Conservation (phyloP, 192 early-diverging fungal species). For the Entophlyctis helioformis region DNA sequence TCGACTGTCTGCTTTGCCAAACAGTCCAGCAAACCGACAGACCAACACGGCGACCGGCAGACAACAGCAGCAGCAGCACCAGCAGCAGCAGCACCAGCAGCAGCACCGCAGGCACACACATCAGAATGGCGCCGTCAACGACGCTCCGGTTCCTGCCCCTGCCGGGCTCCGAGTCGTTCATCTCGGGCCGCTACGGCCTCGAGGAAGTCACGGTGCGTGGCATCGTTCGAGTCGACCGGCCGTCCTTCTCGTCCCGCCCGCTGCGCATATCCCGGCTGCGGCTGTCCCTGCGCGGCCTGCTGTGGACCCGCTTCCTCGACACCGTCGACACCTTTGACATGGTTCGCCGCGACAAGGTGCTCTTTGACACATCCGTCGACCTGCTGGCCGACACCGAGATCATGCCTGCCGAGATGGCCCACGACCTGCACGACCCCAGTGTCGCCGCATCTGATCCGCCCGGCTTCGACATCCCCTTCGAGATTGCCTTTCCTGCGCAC, state of each 20-base stretch:
- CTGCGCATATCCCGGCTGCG: slow-evolving; percentile 6
- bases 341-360: slow-evolving; percentile 1
- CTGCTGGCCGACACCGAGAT: slow-evolving; percentile 15
- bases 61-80: no score
- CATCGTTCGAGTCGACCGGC: slow-evolving; percentile 10
- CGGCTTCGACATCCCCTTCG: slow-evolving; percentile 27
- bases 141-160: slow-evolving; percentile 7
- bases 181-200: slow-evolving; percentile 29
- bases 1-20: no score
- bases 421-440: no score
- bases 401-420: slow-evolving; percentile 13
- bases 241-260: slow-evolving; percentile 4
- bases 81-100: no score
- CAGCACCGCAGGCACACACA: no score
- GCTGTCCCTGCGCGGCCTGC: slow-evolving; percentile 10
- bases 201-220: slow-evolving; percentile 22
- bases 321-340: slow-evolving; percentile 1
- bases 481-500: slow-evolving; percentile 18
- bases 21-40: no score
- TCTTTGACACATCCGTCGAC: slow-evolving; percentile 1
- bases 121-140: no score
- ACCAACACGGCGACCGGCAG: no score
- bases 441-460: no score
- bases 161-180: slow-evolving; percentile 6
- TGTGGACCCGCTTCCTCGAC: neutral